Evolutionary conservation across 106 monocot species (phyloP), one percentile per base, ranked within the genome.

Genomic region (Amphibolis antarctica): DNA sequence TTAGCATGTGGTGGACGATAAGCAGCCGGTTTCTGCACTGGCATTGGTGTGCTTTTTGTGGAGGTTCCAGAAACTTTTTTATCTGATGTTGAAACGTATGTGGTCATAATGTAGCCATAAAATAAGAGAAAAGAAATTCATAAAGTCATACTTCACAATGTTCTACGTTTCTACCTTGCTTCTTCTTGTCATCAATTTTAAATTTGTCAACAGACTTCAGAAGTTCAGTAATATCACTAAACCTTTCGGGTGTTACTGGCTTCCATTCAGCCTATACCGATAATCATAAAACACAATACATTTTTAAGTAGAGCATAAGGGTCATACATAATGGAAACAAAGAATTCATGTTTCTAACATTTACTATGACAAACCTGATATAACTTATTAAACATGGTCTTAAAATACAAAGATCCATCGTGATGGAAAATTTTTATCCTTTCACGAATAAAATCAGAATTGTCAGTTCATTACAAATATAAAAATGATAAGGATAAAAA

Each of bases 1-100:
- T 96, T 96, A 63, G 78, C 77, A 76, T 86, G 83, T 60, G 96
- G 96, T 5, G 96, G 96, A 52, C 89, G 86, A 74, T 96, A 96
- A 28, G 96, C 80, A 72, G 82, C 74, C 74, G 96, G 86, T 65
- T 84, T 90, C 69, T 84, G 79, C 13, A 62, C 36, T 26, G 69
- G 21, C 58, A 65, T 71, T 30, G 73, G 46, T 12, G 70, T 46
- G 57, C 49, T 27, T 63, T 79, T 89, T 29, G 73, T 54, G 47
- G 86, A 76, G 28, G 80, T 19, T 73, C 72, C 80, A 64, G 74
- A 70, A 28, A 69, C 59, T 53, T 81, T 85, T 9, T 71, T 65
- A 62, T 78, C 79, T 77, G 78, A 63, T 46, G 19, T 72, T 81
- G 69, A 44, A 79, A 76, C 4, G 12, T 20, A 60, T 28, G 12